phyloP scores from a whole-genome alignment of 345 rosid species.

The Salix koriyanagi region DNA sequence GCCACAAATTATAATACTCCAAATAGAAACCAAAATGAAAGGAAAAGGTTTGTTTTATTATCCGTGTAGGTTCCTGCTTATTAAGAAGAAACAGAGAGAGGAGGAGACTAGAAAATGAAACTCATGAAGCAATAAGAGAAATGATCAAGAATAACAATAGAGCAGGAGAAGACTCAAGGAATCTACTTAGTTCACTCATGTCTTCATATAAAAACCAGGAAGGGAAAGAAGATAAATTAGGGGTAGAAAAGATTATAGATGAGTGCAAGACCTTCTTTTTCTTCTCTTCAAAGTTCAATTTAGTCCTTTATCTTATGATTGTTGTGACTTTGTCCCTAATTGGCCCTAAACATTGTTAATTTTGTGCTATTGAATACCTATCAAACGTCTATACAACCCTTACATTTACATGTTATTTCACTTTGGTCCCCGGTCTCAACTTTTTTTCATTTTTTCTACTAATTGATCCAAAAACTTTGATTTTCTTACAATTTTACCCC shows the following conservation, averaged over 20 bases:
- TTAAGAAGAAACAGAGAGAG: constrained; percentile 70
- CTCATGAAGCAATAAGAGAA: constrained; percentile 48
- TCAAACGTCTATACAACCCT: too few relatives aligned
- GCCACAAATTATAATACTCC: not conserved
- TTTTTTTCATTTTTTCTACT: too few relatives aligned
- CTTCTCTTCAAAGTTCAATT: not conserved
- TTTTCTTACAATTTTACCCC: too few relatives aligned
- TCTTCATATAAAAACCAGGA: constrained; percentile 46
- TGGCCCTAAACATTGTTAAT: too few relatives aligned
- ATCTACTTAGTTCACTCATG: constrained; percentile 52
- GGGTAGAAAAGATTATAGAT: constrained; percentile 64
- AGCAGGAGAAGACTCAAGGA: constrained; percentile 36
- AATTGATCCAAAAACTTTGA: too few relatives aligned
- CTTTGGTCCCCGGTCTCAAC: too few relatives aligned
- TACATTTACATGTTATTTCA: too few relatives aligned
- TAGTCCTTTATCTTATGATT: too few relatives aligned
- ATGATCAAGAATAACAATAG: constrained; percentile 41
- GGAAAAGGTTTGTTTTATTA: not conserved
- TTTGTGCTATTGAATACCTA: too few relatives aligned
- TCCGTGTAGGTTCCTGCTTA: constrained; percentile 59
- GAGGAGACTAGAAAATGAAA: constrained; percentile 62
- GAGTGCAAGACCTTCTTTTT: constrained; percentile 89
- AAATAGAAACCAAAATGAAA: not conserved
- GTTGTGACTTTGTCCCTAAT: too few relatives aligned
- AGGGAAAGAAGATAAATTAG: constrained; percentile 56